Evolutionary conservation across 2,329 filamentous ascomycete species (phyloP).

Genomic region (Helotiales sp.): DNA sequence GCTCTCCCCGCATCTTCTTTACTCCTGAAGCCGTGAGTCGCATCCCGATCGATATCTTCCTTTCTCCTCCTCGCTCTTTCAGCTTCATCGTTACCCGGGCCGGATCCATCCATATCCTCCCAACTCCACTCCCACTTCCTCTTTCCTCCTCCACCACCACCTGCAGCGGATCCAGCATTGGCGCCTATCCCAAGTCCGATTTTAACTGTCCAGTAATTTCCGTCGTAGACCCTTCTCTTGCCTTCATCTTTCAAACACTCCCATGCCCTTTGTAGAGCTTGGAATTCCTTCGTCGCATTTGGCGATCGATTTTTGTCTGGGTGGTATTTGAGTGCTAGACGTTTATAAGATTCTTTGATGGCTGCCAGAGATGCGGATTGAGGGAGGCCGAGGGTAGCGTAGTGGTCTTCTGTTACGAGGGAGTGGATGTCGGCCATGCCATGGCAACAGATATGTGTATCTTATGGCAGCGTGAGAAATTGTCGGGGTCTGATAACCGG

Average conservation of each 20-base stretch:
- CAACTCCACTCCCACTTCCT: conserved; percentile 5
- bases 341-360: conserved; percentile 24
- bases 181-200: not conserved
- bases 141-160: not conserved
- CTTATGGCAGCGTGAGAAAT: too few relatives aligned
- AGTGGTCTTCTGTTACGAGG: conserved; percentile 20
- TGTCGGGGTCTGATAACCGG: too few relatives aligned
- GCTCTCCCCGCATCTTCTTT: not conserved
- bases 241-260: conserved; percentile 21
- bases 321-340: conserved; percentile 23
- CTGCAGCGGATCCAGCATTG: not conserved
- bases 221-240: conserved; percentile 24
- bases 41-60: conserved; percentile 17
- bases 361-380: conserved; percentile 12
- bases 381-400: conserved; percentile 23
- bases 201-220: conserved; percentile 10
- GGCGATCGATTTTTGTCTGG: conserved; percentile 24
- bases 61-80: conserved; percentile 12
- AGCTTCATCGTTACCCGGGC: conserved; percentile 3
- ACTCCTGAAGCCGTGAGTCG: not conserved
- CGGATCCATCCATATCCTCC: not conserved
- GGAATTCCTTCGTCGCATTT: conserved; percentile 17
- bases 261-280: conserved; percentile 24
- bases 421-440: conserved; percentile 17
- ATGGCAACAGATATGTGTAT: too few relatives aligned